phyloP scores from a whole-genome alignment of 2,329 filamentous ascomycete genomes.

The Xylaria sp. region DNA sequence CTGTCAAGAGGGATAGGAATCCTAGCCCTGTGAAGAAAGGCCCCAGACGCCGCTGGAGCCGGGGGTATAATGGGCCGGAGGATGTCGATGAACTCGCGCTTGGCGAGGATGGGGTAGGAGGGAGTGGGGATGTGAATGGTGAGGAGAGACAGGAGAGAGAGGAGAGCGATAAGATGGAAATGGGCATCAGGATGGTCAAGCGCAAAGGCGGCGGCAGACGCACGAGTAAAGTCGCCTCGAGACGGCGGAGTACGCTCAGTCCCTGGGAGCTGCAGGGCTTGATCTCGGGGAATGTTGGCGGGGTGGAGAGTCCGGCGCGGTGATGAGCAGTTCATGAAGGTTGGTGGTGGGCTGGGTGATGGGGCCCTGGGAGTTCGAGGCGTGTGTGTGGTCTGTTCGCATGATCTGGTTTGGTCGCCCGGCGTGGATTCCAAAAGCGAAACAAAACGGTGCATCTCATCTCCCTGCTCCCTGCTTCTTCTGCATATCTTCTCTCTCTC shows the following conservation, averaged over 20 bases:
- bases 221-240: conserved; percentile 66
- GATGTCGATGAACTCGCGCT: conserved; percentile 29
- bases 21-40: conserved; percentile 17
- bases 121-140: background rate
- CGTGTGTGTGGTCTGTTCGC: too few relatives aligned
- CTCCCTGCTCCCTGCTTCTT: background rate
- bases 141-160: background rate
- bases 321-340: conserved; percentile 13
- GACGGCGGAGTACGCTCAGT: conserved; percentile 79
- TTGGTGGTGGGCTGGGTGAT: background rate
- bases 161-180: conserved; percentile 10
- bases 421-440: background rate
- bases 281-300: conserved; percentile 64
- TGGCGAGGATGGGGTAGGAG: background rate
- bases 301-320: conserved; percentile 35
- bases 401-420: too few relatives aligned
- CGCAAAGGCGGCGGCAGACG: conserved; percentile 55
- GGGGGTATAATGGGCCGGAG: background rate
- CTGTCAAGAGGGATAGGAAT: conserved; percentile 43
- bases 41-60: conserved; percentile 17
- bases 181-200: conserved; percentile 22
- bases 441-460: background rate
- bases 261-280: conserved; percentile 78
- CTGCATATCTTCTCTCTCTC: background rate
- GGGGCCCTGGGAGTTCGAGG: background rate